Conservation (phyloP, 768 basidiomycete species). For the Pluteus cervinus region DNA sequence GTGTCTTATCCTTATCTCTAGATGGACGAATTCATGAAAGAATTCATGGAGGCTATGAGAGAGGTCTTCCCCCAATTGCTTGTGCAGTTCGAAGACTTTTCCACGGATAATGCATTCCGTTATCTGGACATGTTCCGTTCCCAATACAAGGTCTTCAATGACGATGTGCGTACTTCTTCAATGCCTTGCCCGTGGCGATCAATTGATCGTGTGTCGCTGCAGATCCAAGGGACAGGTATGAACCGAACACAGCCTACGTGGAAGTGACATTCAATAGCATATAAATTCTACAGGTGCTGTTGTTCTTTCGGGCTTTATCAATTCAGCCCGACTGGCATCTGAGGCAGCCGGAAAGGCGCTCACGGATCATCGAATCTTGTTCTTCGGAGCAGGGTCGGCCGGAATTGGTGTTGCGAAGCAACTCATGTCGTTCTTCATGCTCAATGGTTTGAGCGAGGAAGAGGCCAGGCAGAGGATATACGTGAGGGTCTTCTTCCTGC, state of each 20-base stretch:
- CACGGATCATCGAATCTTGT: slow-evolving; percentile 74
- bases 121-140: slow-evolving; percentile 61
- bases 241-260: slow-evolving; percentile 1
- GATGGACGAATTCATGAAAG: slow-evolving; percentile 73
- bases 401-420: slow-evolving; percentile 89
- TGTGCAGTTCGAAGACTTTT: slow-evolving; percentile 76
- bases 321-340: slow-evolving; percentile 59
- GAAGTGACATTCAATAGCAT: slow-evolving; percentile 8
- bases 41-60: slow-evolving; percentile 66
- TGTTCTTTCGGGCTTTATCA: slow-evolving; percentile 68
- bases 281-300: slow-evolving; percentile 45
- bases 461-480: slow-evolving; percentile 66
- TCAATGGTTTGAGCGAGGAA: slow-evolving; percentile 57
- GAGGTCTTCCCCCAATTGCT: slow-evolving; percentile 60
- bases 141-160: slow-evolving; percentile 61
- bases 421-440: slow-evolving; percentile 74
- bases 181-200: not conserved
- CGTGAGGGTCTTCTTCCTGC: slow-evolving; percentile 28
- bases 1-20: slow-evolving; percentile 14
- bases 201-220: slow-evolving; percentile 8
- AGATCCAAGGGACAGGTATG: slow-evolving; percentile 62
- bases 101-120: slow-evolving; percentile 72
- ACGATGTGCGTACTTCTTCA: slow-evolving; percentile 47
- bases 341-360: slow-evolving; percentile 49
- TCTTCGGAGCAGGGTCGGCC: slow-evolving; percentile 87